Percentiles rank a stretch among this genome's conserved stretches.
Conservation (phyloP, 371 early-diverging fungal genomes). For the Mucor sp. region DNA sequence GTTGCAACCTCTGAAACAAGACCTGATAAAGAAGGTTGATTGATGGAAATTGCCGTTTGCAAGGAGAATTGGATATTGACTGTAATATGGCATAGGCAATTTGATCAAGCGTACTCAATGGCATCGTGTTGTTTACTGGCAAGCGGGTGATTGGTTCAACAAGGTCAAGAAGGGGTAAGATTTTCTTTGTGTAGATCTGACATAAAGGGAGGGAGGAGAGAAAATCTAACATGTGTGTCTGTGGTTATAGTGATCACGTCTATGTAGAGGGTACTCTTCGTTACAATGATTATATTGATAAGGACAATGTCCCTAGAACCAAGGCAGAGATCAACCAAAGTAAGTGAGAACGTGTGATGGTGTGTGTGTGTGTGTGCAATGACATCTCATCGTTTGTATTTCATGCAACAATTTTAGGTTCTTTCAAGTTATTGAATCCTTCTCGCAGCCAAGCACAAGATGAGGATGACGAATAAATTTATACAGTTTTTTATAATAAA, state of each 20-base stretch:
- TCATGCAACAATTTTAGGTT: neutral
- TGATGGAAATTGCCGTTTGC: neutral
- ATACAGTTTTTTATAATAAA: neutral
- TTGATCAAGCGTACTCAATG: slow-evolving; percentile 63
- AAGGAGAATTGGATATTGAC: neutral
- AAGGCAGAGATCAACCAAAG: slow-evolving; percentile 60
- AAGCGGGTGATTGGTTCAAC: slow-evolving; percentile 43
- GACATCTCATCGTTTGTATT: neutral
- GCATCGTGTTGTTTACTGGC: slow-evolving; percentile 61
- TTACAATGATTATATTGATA: slow-evolving; percentile 61
- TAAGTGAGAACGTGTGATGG: slow-evolving; percentile 17
- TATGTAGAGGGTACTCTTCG: slow-evolving; percentile 66
- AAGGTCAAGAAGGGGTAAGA: slow-evolving; percentile 58
- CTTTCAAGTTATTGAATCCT: slow-evolving; percentile 19
- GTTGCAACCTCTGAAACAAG: slow-evolving; percentile 61
- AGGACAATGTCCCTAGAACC: slow-evolving; percentile 59
- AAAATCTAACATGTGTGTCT: neutral
- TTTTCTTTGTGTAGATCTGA: neutral
- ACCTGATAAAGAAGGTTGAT: slow-evolving; percentile 56
- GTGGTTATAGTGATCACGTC: slow-evolving; percentile 50
- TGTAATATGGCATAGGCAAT: slow-evolving; percentile 38
- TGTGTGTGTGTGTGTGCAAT: no score
- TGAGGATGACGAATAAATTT: slow-evolving; percentile 12
- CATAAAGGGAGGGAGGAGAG: neutral
- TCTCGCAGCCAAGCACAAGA: slow-evolving; percentile 10